Conservation (phyloP, 2,329 filamentous ascomycete genomes). For the Stachybotrys elegans region DNA sequence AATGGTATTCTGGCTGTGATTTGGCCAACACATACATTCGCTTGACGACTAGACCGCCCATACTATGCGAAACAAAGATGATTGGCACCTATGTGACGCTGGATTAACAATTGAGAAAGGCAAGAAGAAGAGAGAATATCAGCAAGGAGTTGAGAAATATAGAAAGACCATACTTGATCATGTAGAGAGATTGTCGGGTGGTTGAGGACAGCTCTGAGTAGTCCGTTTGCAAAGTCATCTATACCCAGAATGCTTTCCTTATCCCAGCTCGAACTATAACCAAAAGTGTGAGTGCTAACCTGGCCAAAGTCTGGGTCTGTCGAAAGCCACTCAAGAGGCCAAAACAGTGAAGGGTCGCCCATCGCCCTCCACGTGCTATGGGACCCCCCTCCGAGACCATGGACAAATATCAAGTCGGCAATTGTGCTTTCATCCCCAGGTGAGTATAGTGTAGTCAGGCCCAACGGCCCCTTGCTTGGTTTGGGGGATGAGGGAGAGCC, state of each 20-base stretch:
- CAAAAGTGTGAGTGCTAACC: neutral
- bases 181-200: neutral
- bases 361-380: neutral
- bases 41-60: neutral
- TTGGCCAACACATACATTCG: neutral
- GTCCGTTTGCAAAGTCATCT: neutral
- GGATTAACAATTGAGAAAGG: no score
- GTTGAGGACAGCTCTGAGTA: neutral
- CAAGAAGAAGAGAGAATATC: no score
- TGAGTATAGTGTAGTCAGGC: neutral
- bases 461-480: neutral
- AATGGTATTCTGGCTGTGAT: neutral
- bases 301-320: neutral
- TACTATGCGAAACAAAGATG: neutral
- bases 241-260: neutral
- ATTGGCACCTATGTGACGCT: neutral
- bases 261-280: neutral
- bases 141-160: neutral
- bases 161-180: neutral
- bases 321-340: neutral
- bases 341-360: neutral
- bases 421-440: neutral
- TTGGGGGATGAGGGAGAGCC: neutral
- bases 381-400: neutral
- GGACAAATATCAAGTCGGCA: neutral